Percentiles rank a stretch among this genome's conserved stretches.
Evolutionary conservation across 1,284 basidiomycete genomes (phyloP).

Genomic region (Ustilago loliicola): DNA sequence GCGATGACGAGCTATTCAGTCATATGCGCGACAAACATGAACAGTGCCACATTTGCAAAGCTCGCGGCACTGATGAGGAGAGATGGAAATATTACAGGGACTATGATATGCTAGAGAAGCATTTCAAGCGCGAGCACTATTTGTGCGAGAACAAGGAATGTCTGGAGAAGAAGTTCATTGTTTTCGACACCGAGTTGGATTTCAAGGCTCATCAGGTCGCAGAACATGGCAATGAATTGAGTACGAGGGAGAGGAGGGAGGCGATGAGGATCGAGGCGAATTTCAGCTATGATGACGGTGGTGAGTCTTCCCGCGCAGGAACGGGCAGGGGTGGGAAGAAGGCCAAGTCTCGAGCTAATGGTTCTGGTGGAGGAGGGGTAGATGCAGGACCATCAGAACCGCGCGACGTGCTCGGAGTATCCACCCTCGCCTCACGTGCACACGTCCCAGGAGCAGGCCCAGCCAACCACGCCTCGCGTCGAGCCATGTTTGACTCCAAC

Average conservation of each 20-base stretch:
- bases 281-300: slow-evolving; percentile 80
- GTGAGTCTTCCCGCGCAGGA: slow-evolving; percentile 51
- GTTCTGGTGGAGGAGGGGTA: background rate
- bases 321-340: slow-evolving; percentile 23
- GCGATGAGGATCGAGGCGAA: slow-evolving; percentile 83
- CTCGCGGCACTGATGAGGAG: slow-evolving; percentile 57
- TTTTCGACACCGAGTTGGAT: slow-evolving; percentile 87
- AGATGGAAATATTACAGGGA: slow-evolving; percentile 64
- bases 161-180: slow-evolving; percentile 90
- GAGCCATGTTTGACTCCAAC: slow-evolving; percentile 47
- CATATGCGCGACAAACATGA: slow-evolving; percentile 96
- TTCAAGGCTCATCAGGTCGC: slow-evolving; percentile 92
- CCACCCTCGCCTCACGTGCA: slow-evolving; percentile 67
- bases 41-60: slow-evolving; percentile 90
- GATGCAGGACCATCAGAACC: slow-evolving; percentile 7
- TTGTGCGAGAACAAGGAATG: slow-evolving; percentile 83
- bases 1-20: slow-evolving; percentile 89
- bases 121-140: slow-evolving; percentile 76
- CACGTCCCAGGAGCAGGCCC: slow-evolving; percentile 69
- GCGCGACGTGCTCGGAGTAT: slow-evolving; percentile 46
- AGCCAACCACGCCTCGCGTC: slow-evolving; percentile 48
- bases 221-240: slow-evolving; percentile 85
- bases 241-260: slow-evolving; percentile 81
- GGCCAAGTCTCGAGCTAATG: slow-evolving; percentile 20
- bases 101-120: slow-evolving; percentile 68